These are phyloP conservation scores for Rusavskia elegans DNA, from an alignment of 495 filamentous ascomycete species.

Conservation along the genomic window DNA sequence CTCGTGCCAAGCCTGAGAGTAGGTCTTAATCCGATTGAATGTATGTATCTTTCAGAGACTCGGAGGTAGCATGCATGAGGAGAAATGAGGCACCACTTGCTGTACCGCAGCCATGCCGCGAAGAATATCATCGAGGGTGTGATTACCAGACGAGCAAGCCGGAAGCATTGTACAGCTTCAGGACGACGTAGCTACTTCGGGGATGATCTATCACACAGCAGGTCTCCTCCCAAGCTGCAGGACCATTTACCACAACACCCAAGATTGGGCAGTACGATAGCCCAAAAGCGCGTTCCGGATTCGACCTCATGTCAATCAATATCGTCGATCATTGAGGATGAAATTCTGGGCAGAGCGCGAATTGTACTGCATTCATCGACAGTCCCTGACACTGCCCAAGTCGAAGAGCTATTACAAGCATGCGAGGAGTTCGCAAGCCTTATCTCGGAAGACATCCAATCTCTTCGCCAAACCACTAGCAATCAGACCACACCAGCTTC, in stretches of 20 bases:
- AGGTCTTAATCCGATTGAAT: too few relatives aligned
- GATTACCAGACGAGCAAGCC: background rate
- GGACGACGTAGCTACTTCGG: background rate
- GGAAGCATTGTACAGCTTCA: background rate
- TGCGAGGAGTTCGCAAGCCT: constrained; percentile 27
- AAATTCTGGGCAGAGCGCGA: constrained; percentile 4
- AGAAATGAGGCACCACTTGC: background rate
- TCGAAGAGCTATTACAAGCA: constrained; percentile 26
- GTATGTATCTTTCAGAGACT: background rate
- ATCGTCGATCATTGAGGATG: background rate
- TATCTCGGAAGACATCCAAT: constrained; percentile 20
- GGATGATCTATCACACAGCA: background rate
- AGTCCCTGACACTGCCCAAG: constrained; percentile 23
- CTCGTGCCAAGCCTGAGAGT: too few relatives aligned
- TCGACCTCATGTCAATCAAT: background rate
- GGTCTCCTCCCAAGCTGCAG: background rate
- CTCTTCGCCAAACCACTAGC: constrained; percentile 5
- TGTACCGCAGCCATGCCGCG: background rate
- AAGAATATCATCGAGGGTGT: background rate
- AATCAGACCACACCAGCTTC: constrained; percentile 28
- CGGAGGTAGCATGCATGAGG: background rate
- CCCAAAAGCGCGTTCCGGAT: background rate
- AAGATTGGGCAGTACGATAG: background rate
- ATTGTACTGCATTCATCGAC: constrained; percentile 13
- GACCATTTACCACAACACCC: background rate